These are phyloP conservation scores for Neopestalotiopsis clavispora DNA, from an alignment of 2,329 filamentous ascomycete species.

Conservation along the genomic window DNA sequence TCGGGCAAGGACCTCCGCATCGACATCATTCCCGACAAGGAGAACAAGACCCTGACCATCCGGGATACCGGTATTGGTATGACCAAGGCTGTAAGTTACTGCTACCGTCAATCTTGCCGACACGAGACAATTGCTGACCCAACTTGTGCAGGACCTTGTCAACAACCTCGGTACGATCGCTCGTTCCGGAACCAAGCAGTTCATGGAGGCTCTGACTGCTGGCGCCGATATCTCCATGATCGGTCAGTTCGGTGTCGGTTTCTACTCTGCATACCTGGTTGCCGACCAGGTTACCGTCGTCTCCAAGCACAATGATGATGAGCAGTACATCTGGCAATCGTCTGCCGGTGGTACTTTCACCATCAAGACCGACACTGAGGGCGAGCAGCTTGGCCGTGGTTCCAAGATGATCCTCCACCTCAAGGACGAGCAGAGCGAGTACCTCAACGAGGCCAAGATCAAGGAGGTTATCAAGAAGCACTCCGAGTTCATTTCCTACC, in stretches of 20 bases:
- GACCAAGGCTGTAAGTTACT: slow-evolving; percentile 92
- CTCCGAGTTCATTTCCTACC: slow-evolving; percentile 99
- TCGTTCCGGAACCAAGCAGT: slow-evolving; percentile 99
- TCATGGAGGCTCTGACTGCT: slow-evolving; percentile 98
- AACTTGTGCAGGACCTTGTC: slow-evolving; percentile 78
- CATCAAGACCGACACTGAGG: slow-evolving; percentile 87
- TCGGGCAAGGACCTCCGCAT: slow-evolving; percentile 97
- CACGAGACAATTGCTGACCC: slow-evolving; percentile 40
- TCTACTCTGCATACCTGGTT: slow-evolving; percentile 99
- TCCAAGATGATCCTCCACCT: slow-evolving; percentile 98
- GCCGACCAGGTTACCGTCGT: slow-evolving; percentile 94
- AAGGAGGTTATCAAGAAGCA: slow-evolving; percentile 99
- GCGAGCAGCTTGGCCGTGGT: slow-evolving; percentile 88
- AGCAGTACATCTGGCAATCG: slow-evolving; percentile 99
- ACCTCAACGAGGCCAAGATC: slow-evolving; percentile 98
- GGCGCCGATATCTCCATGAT: slow-evolving; percentile 99
- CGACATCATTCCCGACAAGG: slow-evolving; percentile 98
- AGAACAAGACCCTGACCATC: slow-evolving; percentile 96
- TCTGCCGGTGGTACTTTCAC: slow-evolving; percentile 97
- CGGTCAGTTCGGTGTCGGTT: slow-evolving; percentile 99
- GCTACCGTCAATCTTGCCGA: not conserved
- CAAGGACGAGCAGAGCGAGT: slow-evolving; percentile 99
- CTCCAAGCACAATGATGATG: slow-evolving; percentile 99
- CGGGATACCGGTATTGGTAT: slow-evolving; percentile 99
- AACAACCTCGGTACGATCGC: slow-evolving; percentile 99